Base-by-base conservation (phyloP, 495 filamentous ascomycete species). In the Rusavskia elegans region DNA sequence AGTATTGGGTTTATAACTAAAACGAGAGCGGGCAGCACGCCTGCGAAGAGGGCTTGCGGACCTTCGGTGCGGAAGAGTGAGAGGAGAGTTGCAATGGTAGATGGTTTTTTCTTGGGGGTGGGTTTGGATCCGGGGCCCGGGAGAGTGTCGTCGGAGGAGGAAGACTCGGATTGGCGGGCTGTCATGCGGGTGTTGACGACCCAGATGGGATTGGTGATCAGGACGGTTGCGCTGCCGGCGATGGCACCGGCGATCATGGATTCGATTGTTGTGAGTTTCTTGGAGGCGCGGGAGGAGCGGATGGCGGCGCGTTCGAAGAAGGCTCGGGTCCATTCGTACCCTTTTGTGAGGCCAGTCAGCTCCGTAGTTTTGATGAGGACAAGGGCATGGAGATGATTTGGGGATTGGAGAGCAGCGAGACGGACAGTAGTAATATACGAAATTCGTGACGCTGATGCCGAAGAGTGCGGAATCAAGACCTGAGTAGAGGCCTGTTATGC, bases 121-220 rank as follows among this genome's bases (percentile, higher is more conserved):
- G 8, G 8, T 19, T 37, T 38, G n/a, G 16, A 50, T 7, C 59
- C 56, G n/a, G 57, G 60, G 39, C 74, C 74, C 10, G 79, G 74
- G 8, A 78, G 64, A 3, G 21, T 11, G 21, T 70, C 63, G 51
- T 74, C 66, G n/a, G n/a, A n/a, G 54, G 80, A 73, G 5, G 79
- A 70, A 4, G 70, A 69, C 5, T 70, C 68, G 11, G 75, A 76
- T 63, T 83, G 82, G 57, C 87, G 81, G 27, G 93, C 89, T 9
- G 92, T 97, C 87, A 98, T 93, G 57, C 92, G 82, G 19, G 92
- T 98, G 71, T 98, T 98, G 56, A 98, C 75, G 13, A 98, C 92
- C 92, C 92, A 98, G 62, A 98, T 97, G 9, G 92, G 92, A 68
- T 98, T 98, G 11, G 92, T 98, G 54, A 95, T 74, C 53, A 98